phyloP scores from a whole-genome alignment of 1,284 basidiomycete species.

The Heterobasidion occidentale region DNA sequence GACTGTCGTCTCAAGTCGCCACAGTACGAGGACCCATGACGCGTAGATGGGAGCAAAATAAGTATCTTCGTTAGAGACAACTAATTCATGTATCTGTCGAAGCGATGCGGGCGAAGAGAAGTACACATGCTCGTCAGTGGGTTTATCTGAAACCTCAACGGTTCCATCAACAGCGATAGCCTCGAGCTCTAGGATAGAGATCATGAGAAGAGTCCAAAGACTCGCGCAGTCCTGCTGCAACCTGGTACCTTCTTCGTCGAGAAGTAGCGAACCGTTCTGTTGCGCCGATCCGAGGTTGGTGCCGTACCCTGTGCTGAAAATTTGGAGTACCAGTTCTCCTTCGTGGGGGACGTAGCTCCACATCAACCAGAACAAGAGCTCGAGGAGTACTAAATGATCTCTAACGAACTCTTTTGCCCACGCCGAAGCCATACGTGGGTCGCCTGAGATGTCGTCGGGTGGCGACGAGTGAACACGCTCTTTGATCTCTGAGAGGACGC shows the following conservation, averaged over 20 bases:
- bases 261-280: conserved; percentile 54
- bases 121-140: conserved; percentile 44
- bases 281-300: conserved; percentile 66
- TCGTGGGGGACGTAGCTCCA: conserved; percentile 69
- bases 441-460: conserved; percentile 40
- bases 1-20: conserved; percentile 41
- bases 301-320: conserved; percentile 59
- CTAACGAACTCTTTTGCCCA: conserved; percentile 77
- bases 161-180: conserved; percentile 48
- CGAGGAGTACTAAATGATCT: conserved; percentile 76
- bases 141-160: conserved; percentile 43
- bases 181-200: conserved; percentile 80
- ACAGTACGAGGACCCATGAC: conserved; percentile 75
- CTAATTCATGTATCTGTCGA: conserved; percentile 54
- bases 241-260: conserved; percentile 67
- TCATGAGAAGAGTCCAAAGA: conserved; percentile 69
- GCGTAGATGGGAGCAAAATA: conserved; percentile 65
- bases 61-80: conserved; percentile 47
- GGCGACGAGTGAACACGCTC: conserved; percentile 45
- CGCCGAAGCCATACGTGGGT: conserved; percentile 53
- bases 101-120: conserved; percentile 48
- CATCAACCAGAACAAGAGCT: conserved; percentile 81
- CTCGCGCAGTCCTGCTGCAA: conserved; percentile 61
- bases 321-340: conserved; percentile 49
- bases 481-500: conserved; percentile 51